A percentile compares a stretch with the other conserved stretches of the same genome.
Evolutionary conservation across 2,329 filamentous ascomycete species (phyloP).

Genomic region (Fonsecaea erecta): DNA sequence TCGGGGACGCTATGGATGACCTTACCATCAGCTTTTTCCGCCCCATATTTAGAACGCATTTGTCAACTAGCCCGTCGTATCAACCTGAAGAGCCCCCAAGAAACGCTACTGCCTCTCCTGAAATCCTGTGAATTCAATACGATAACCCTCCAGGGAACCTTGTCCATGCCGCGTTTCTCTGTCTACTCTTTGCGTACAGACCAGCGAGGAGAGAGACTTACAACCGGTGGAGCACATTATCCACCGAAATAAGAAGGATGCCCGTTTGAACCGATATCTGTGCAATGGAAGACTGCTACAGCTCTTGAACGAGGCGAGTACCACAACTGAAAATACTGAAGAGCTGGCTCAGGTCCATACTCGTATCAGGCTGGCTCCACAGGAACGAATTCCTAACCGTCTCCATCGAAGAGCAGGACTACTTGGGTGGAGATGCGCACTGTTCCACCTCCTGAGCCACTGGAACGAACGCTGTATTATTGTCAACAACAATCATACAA

Average conservation of each 20-base stretch:
- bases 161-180: background rate
- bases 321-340: background rate
- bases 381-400: background rate
- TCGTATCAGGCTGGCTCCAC: background rate
- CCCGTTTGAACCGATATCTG: background rate
- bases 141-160: background rate
- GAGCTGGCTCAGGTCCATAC: background rate
- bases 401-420: background rate
- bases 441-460: background rate
- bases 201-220: background rate
- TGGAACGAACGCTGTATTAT: background rate
- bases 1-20: background rate
- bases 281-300: background rate
- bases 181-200: background rate
- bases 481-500: background rate
- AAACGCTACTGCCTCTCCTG: background rate
- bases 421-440: background rate
- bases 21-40: background rate
- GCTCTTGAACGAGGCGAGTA: background rate
- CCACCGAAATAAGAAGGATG: background rate
- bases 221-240: background rate
- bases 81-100: background rate
- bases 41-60: background rate
- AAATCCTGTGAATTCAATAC: background rate
- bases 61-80: background rate